Base-by-base conservation (phyloP, 768 basidiomycete genomes). In the Myochromella boudieri region DNA sequence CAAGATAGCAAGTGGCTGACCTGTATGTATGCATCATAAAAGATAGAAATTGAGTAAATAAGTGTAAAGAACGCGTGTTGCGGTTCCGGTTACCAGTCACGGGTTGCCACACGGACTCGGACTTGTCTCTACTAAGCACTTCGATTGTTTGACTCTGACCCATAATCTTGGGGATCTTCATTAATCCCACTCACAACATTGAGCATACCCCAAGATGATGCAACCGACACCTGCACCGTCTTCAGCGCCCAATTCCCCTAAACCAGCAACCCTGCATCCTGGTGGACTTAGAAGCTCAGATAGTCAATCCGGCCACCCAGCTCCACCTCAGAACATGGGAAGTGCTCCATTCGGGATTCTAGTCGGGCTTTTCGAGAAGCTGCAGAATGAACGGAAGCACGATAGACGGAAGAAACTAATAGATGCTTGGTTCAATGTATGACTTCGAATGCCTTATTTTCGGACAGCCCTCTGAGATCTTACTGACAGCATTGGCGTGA, bases 341-440 rank as follows among this genome's bases (percentile, higher is more conserved):
- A 85, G 79, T 48, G 80, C 84, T 29, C 87, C 87, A 8, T 88
- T 91, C 58, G 72, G 74, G 24, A 75, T 86, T 26, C 72, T 91
- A 3, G 77, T 74, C 3, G 77, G 76, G 5, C 72, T 97, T 31
- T 94, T 94, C 68, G 81, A 87, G 52, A 85, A 80, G 55, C 67
- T 95, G 5, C 78, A 85, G 48, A 73, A 63, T 33, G 89, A 91
- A 61, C 74, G 81, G 49, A 89, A 86, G 60, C 82, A 82, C 29
- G 87, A 91, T 10, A 80, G 84, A 57, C 71, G 89, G 49, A 79
- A 78, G 51, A 87, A 78, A 58, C 68, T 85, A 4, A 63, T 97
- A n/a, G 69, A 71, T 37, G 70, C 76, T 12, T 95, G 93, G 88
- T 91, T 95, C 59, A 81, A 76, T 47, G 91, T 93, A 75, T 65